These are phyloP conservation scores for Tubosaeta brunneosetosa DNA, from an alignment of 768 basidiomycete genomes.

Conservation along the genomic window DNA sequence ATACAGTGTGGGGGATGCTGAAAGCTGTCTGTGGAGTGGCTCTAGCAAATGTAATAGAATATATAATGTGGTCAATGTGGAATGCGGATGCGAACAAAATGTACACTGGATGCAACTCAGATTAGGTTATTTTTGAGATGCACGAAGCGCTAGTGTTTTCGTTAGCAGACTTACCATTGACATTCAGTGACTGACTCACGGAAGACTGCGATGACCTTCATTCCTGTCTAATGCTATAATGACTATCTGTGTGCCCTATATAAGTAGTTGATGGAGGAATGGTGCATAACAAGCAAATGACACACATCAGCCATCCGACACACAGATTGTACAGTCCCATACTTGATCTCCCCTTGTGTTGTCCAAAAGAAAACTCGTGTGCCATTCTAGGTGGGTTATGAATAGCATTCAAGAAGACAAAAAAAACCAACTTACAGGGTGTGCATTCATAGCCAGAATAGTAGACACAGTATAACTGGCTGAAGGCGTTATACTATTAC, in stretches of 20 bases:
- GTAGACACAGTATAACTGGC: conserved; percentile 24
- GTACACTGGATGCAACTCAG: too few species aligned
- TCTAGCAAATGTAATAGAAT: conserved; percentile 27
- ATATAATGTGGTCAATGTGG: conserved; percentile 23
- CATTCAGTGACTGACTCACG: conserved; percentile 40
- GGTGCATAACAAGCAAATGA: conserved; percentile 1
- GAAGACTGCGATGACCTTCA: conserved; percentile 44
- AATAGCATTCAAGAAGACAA: conserved; percentile 6
- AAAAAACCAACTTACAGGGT: conserved; percentile 43
- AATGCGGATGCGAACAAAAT: too few species aligned
- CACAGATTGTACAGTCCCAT: conserved; percentile 55
- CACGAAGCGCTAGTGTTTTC: conserved; percentile 37
- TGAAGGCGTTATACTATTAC: conserved; percentile 19
- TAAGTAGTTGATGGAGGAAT: conserved; percentile 9
- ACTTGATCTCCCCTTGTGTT: conserved; percentile 47
- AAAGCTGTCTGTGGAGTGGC: conserved; percentile 29
- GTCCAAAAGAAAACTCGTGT: conserved; percentile 69
- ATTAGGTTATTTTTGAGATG: conserved; percentile 43
- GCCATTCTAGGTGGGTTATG: conserved; percentile 45
- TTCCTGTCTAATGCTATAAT: conserved; percentile 47
- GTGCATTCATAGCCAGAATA: conserved; percentile 77
- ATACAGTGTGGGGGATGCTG: conserved; percentile 29
- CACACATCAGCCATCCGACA: conserved; percentile 55
- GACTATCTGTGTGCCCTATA: conserved; percentile 61
- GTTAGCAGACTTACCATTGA: conserved; percentile 15